phyloP scores from a whole-genome alignment of 2,329 filamentous ascomycete species.

The Zarea fungicola region DNA sequence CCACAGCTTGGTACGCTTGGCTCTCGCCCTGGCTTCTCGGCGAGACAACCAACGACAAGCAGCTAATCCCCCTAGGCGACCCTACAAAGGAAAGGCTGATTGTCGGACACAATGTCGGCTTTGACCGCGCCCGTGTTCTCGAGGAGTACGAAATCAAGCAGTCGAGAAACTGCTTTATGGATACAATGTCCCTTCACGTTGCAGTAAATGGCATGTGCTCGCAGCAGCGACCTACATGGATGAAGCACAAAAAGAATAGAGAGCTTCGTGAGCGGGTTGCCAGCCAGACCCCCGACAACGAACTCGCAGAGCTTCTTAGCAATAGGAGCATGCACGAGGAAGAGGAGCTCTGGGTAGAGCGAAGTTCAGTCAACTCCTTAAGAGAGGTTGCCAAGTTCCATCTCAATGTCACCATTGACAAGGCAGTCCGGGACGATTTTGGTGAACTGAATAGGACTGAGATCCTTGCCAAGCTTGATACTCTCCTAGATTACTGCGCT shows the following conservation, averaged over 20 bases:
- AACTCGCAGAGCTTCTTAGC: constrained; percentile 66
- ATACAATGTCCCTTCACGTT: constrained; percentile 97
- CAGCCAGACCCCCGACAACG: constrained; percentile 62
- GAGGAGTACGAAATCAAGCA: constrained; percentile 88
- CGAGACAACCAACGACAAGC: constrained; percentile 69
- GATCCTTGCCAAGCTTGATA: constrained; percentile 66
- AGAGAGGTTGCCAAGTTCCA: constrained; percentile 96
- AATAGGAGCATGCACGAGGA: constrained; percentile 72
- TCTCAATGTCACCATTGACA: constrained; percentile 86
- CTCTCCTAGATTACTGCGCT: constrained; percentile 89
- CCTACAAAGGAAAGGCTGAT: constrained; percentile 67
- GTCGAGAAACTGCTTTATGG: constrained; percentile 79
- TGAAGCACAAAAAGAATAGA: constrained; percentile 88
- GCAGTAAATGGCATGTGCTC: constrained; percentile 99
- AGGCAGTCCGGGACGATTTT: constrained; percentile 80
- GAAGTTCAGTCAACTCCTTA: constrained; percentile 91
- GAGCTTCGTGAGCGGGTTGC: constrained; percentile 78
- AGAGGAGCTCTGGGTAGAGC: constrained; percentile 90
- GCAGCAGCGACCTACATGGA: constrained; percentile 91
- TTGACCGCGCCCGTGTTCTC: constrained; percentile 78
- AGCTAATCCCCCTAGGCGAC: constrained; percentile 84
- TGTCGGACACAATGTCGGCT: constrained; percentile 93
- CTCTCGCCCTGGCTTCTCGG: constrained; percentile 90
- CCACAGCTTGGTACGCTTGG: constrained; percentile 95
- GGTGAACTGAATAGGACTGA: constrained; percentile 70